Conservation (phyloP, 2,329 filamentous ascomycete genomes). For the Acrocalymma vagum region DNA sequence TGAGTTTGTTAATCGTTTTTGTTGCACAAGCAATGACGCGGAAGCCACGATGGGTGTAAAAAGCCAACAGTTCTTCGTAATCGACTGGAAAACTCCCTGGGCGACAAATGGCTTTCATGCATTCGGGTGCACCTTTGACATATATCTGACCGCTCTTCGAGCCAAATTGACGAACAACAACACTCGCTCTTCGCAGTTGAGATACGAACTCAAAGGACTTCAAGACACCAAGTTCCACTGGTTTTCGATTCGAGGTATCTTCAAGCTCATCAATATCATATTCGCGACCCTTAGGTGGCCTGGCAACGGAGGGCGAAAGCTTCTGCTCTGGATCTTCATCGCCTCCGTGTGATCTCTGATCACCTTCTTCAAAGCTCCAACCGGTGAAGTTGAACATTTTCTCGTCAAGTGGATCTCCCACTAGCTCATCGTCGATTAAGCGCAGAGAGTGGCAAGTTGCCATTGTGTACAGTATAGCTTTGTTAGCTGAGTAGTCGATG, state of each 20-base stretch:
- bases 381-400: slow-evolving; percentile 99
- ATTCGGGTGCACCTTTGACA: slow-evolving; percentile 96
- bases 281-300: slow-evolving; percentile 73
- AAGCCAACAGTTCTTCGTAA: slow-evolving; percentile 86
- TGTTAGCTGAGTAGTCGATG: slow-evolving; percentile 67
- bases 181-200: slow-evolving; percentile 88
- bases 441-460: slow-evolving; percentile 94
- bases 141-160: slow-evolving; percentile 85
- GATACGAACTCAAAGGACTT: slow-evolving; percentile 96
- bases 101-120: slow-evolving; percentile 91
- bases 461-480: slow-evolving; percentile 89
- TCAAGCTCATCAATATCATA: slow-evolving; percentile 64
- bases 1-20: slow-evolving; percentile 85
- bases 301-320: slow-evolving; percentile 86
- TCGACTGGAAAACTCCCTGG: slow-evolving; percentile 84
- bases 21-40: slow-evolving; percentile 95
- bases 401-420: slow-evolving; percentile 92
- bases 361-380: slow-evolving; percentile 92
- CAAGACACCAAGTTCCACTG: slow-evolving; percentile 87
- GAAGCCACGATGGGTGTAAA: slow-evolving; percentile 95
- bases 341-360: slow-evolving; percentile 68
- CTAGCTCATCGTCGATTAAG: slow-evolving; percentile 83
- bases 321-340: slow-evolving; percentile 82
- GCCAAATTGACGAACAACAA: slow-evolving; percentile 88
- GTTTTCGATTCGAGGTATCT: slow-evolving; percentile 54